Conservation (phyloP, 345 rosid genomes). For the Euphorbia lathyris region DNA sequence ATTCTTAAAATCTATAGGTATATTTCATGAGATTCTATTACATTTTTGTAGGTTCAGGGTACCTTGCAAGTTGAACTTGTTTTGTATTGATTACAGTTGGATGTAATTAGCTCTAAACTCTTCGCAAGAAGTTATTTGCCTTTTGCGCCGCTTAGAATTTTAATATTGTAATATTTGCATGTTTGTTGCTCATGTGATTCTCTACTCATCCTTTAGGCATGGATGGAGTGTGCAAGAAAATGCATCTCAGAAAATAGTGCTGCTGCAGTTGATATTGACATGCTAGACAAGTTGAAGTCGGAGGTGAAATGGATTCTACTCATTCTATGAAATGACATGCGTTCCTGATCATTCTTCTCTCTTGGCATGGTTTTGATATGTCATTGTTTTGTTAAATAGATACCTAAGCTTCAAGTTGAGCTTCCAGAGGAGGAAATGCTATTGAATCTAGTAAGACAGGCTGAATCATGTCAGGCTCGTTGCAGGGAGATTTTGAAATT, state of each 20-base stretch:
- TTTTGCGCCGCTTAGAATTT: background rate
- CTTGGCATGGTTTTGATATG: conserved; percentile 12
- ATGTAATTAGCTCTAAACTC: background rate
- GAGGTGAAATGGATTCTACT: conserved; percentile 49
- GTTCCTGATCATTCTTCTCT: conserved; percentile 8
- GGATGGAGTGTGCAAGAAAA: conserved; percentile 49
- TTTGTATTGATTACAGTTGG: background rate
- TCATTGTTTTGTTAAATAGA: conserved; percentile 38
- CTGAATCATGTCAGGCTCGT: conserved; percentile 53
- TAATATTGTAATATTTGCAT: background rate
- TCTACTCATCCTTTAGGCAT: conserved; percentile 43
- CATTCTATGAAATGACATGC: conserved; percentile 5
- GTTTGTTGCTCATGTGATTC: conserved; percentile 17
- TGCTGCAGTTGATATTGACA: conserved; percentile 48
- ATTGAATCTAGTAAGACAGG: conserved; percentile 45
- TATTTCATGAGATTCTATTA: background rate
- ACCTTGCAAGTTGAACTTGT: background rate
- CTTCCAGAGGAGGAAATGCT: conserved; percentile 59
- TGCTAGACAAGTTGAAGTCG: conserved; percentile 64
- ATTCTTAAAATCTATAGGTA: background rate
- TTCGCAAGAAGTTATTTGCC: conserved; percentile 2
- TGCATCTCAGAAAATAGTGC: conserved; percentile 38
- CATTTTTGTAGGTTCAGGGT: background rate
- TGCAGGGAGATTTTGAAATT: conserved; percentile 53
- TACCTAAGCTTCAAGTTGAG: conserved; percentile 64